Evolutionary conservation across 2,329 filamentous ascomycete genomes (phyloP).

Genomic region (Aschersonia sp.): DNA sequence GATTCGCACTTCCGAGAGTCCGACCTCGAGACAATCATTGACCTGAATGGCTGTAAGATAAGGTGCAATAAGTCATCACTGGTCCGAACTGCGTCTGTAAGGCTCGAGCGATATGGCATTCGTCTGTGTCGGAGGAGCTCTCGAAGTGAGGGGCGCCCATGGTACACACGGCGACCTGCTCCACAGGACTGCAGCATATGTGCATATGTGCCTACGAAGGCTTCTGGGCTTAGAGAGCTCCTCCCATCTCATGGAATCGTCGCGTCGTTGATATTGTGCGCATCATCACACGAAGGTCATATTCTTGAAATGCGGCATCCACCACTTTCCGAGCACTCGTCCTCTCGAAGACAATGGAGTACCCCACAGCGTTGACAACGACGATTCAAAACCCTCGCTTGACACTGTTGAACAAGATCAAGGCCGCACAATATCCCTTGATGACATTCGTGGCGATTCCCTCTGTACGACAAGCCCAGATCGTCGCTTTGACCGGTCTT

Average conservation of each 20-base stretch:
- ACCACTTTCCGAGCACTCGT: too few species aligned
- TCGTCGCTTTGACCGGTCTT: slow-evolving; percentile 31
- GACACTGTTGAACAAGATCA: slow-evolving; percentile 27
- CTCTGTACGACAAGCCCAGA: slow-evolving; percentile 30
- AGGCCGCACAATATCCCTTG: slow-evolving; percentile 21
- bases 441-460: slow-evolving; percentile 35
- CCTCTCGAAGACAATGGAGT: not conserved
- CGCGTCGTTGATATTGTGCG: too few species aligned
- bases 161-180: not conserved
- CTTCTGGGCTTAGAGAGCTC: not conserved
- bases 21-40: too few species aligned
- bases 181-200: not conserved
- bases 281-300: too few species aligned
- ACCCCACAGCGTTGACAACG: slow-evolving; percentile 7
- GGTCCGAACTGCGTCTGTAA: too few species aligned
- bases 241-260: not conserved
- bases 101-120: too few species aligned
- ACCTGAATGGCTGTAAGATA: too few species aligned
- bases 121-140: not conserved
- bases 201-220: too few species aligned
- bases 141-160: not conserved
- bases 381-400: slow-evolving; percentile 23
- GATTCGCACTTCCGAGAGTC: too few species aligned
- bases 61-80: too few species aligned
- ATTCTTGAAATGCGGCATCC: too few species aligned